Evolutionary conservation across 495 filamentous ascomycete genomes (phyloP).

Genomic region (Pyronema domesticum): DNA sequence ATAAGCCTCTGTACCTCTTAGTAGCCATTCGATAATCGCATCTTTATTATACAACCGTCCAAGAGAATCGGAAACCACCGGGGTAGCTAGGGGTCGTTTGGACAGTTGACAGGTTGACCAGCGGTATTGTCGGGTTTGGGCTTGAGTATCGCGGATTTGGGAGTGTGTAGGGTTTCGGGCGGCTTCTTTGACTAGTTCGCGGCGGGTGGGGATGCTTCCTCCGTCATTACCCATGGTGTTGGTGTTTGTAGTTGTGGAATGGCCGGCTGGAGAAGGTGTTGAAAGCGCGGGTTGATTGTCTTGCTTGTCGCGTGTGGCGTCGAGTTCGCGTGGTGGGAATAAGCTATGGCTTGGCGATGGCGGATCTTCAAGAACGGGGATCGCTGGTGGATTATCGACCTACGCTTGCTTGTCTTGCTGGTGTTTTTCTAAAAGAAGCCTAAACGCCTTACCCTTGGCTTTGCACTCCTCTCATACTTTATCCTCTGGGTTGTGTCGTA

Average conservation of each 20-base stretch:
- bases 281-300: no score
- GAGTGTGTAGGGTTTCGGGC: constrained; percentile 65
- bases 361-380: no score
- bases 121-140: constrained; percentile 63
- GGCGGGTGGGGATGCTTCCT: constrained; percentile 64
- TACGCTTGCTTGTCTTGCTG: no score
- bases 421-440: no score
- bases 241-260: neutral
- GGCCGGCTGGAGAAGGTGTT: no score
- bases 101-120: constrained; percentile 81
- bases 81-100: constrained; percentile 48
- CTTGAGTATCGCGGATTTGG: constrained; percentile 72
- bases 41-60: constrained; percentile 94
- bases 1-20: constrained; percentile 41
- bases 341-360: neutral
- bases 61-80: constrained; percentile 67
- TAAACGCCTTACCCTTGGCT: no score
- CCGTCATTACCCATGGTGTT: constrained; percentile 8
- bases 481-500: no score
- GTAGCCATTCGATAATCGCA: constrained; percentile 61
- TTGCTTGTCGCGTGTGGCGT: neutral
- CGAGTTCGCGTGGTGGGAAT: neutral
- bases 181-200: constrained; percentile 84
- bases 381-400: no score
- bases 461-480: no score